Percentiles rank a stretch among this genome's conserved stretches.
These are phyloP conservation scores for Microstegium vimineum DNA, from an alignment of 176 grass and related monocot genomes.

Conservation along the genomic window DNA sequence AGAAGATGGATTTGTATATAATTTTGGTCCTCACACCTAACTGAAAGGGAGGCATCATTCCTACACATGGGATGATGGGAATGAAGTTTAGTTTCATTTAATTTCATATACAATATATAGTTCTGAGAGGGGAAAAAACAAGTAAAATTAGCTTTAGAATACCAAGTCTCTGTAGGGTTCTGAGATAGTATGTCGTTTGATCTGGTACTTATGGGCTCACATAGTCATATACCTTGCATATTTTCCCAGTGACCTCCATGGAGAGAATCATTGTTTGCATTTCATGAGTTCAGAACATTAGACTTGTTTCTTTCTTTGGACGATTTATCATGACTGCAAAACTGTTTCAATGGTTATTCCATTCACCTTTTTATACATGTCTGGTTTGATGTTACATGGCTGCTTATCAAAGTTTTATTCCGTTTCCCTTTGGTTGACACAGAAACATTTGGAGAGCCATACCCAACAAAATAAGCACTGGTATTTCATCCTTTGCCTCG, in stretches of 20 bases:
- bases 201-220: background rate
- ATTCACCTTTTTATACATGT: background rate
- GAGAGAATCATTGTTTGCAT: background rate
- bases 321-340: background rate
- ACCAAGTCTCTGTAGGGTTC: background rate
- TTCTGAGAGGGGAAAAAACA: background rate
- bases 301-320: background rate
- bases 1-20: background rate
- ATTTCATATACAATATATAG: background rate
- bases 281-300: background rate
- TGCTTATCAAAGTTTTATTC: background rate
- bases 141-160: background rate
- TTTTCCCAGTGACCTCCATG: background rate
- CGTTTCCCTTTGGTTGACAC: background rate
- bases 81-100: background rate
- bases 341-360: background rate
- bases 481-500: background rate
- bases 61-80: no score
- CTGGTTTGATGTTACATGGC: constrained; percentile 3
- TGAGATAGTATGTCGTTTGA: background rate
- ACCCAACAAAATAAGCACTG: background rate
- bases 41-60: background rate
- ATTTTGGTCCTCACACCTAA: background rate
- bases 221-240: background rate
- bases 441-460: constrained; percentile 13